Base-by-base conservation (phyloP, 2,329 filamentous ascomycete species). In the Metarhizium brunneum region DNA sequence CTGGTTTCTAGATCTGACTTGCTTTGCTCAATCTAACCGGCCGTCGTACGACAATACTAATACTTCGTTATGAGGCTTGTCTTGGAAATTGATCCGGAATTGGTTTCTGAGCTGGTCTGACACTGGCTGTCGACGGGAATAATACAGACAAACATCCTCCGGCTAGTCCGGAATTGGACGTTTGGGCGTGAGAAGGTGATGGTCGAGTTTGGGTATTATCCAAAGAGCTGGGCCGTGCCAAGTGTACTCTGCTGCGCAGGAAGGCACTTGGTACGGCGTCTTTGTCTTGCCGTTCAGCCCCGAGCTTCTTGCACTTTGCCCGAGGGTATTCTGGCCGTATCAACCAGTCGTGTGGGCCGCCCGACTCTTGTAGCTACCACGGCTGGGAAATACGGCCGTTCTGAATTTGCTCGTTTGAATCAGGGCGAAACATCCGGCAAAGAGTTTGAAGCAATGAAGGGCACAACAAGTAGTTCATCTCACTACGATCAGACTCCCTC, bases 111-210 rank as follows among this genome's bases (percentile, higher is more conserved):
- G 59, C 59, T 63, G 66, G 65, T 63, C 67, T 66, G 66, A 70
- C 74, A 75, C 73, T 72, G 73, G 71, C 58, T 76, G 75, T 74
- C 71, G 66, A 72, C 69, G 70, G 68, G 66, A 68, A 64, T 61
- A 65, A 61, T 62, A 42, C 14, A 49, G 63, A 63, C 59, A n/a
- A 29, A 35, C 30, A n/a, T 53, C 63, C 59, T 55, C 58, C 47
- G 14, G 52, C 50, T 49, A 52, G 52, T 38, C 42, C 40, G 38
- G 47, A 6, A 10, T 7, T 42, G 8, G 50, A 8, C 20, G 49
- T 42, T 40, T n/a, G 45, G 38, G 56, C 53, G 56, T 58, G 66
- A 64, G 66, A 66, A 64, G 64, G 59, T 56, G 60, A 61, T 63
- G 62, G 60, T 61, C 62, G 64, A 59, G 61, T 20, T 38, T 57